Base-by-base conservation (phyloP, 192 early-diverging fungal genomes). In the Phycomyces blakesleeanus region DNA sequence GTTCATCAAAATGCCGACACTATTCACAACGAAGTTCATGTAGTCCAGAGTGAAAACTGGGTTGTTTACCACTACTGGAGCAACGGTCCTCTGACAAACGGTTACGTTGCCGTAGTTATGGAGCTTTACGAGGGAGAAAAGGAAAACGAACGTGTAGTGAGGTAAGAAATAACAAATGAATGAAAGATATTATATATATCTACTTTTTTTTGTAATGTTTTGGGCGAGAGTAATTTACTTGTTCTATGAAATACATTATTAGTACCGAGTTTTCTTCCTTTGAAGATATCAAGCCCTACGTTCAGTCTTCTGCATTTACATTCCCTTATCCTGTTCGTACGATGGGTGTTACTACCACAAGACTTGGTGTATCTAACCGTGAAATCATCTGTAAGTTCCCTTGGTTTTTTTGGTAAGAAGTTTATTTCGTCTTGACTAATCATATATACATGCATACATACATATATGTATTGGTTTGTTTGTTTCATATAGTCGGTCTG, bases 61-160 rank as follows among this genome's bases (percentile, higher is more conserved):
- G 78, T 95, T 24, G 80, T 98, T 22, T 90, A 92, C 65, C 83
- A 89, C 34, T 94, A 88, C 77, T 99, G 92, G 91, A 93, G 89
- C 57, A 85, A 91, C 56, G 89, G 86, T 4, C 67, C 34, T 0
- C 47, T 51, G 9, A 59, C 69, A 5, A 79, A 64, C 25, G 91
- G 89, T 12, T 89, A 83, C 54, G 84, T 92, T 71, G 80, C 89
- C 9, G 93, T 90, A 20, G 87, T 91, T 0, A 72, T 93, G 24
- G 97, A 99, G 63, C 68, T 95, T 39, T 99, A 82, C 73, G 95
- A 98, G 76, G 88, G 89, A 70, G 84, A 83, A 22, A 68, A 81
- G 15, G 86, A 87, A 40, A 85, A 89, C 64, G 81, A 85, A 57
- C 79, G 89, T 44, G 61, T 87, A 9, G 81, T 81, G 18, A 88